Evolutionary conservation across 768 basidiomycete genomes (phyloP), one percentile per base, ranked within the genome.

Genomic region (Macrolepiota albuminosa): DNA sequence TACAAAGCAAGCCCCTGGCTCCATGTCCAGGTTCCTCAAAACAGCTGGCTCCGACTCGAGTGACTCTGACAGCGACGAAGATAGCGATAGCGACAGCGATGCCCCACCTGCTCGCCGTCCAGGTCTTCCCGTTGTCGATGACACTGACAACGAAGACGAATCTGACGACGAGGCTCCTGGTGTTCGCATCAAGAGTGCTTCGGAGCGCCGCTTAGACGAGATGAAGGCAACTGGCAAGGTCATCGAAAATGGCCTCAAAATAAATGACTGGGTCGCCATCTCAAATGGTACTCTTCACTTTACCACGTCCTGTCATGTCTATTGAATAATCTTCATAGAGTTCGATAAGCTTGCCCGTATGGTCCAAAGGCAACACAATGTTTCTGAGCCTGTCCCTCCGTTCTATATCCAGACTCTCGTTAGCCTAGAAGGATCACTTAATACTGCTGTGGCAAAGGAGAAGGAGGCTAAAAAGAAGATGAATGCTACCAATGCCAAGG

Each of bases 381-480:
- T 88, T 24, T 83, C 91, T 16, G 93, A 96, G 64, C 89, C 91
- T 21, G 82, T 95, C 46, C 93, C 97, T 37, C 85, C 91, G 2
- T 88, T 95, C 70, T 95, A 86, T 76, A 79, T 93, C 69, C 88
- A 84, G 69, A 88, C 85, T 36, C 82, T 92, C 50, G 73, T 78
- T 58, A 84, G 78, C 65, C 84, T 98, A 40, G 97, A 98, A 65
- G 72, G 78, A 26, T 85, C 91, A 10, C 75, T 97, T 66, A 88
- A 85, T 64, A 76, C 73, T 29, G 85, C 93, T 6, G 74, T 91
- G 46, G 78, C 87, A 10, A 91, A 91, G 71, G 95, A 97, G 73
- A 96, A 95, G 73, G 88, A 89, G 61, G 87, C 93, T 10, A 91
- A 91, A 76, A 97, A 98, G 76, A 98, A 97, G 77, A 93, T 95